Evolutionary conservation across 345 rosid species (phyloP), one percentile per base, ranked within the genome.

Genomic region (Murraya paniculata): DNA sequence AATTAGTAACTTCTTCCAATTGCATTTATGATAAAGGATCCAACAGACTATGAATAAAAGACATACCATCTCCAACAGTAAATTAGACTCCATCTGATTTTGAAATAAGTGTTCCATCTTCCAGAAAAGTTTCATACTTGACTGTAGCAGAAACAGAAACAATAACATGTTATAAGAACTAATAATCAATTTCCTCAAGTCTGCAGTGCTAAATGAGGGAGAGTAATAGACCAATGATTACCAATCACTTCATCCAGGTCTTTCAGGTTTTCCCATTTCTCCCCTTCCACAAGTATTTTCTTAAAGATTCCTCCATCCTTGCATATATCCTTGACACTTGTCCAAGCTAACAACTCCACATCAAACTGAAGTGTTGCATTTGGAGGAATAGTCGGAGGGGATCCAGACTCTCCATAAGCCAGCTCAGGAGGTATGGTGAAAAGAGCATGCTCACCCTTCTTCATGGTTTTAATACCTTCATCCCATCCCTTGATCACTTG

Each of bases 401-500:
- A 94, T 31, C 98, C 98, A 69, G 97, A 87, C 76, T 87, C 91
- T 7, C 98, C 98, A 83, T 95, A 95, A 2, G 98, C 98, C 66
- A 95, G 77, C 73, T 87, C 89, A 3, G 94, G 73, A 60, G 98
- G 95, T 72, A 91, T 93, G 64, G 98, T 95, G 69, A 95, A 91
- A 5, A 90, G 79, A 30, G 97, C 92, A 79, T 93, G 92, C 76
- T 95, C 95, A 5, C 94, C 92, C 72, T 92, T 93, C 89, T 94
- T 97, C 99, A 97, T 97, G 14, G 97, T 94, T 84, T 94, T 94
- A 66, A 97, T 91, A 50, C 98, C 98, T 74, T 80, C 86, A 75
- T 97, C 99, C 99, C 99, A 97, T 78, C 98, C 99, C 79, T 94
- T 94, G 28, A 91, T 95, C 76, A 95, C 98, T 78, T 95, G 97